Evolutionary conservation across 2,329 filamentous ascomycete species (phyloP), one percentile per base, ranked within the genome.

Genomic region (Trichoderma citrinoviride): DNA sequence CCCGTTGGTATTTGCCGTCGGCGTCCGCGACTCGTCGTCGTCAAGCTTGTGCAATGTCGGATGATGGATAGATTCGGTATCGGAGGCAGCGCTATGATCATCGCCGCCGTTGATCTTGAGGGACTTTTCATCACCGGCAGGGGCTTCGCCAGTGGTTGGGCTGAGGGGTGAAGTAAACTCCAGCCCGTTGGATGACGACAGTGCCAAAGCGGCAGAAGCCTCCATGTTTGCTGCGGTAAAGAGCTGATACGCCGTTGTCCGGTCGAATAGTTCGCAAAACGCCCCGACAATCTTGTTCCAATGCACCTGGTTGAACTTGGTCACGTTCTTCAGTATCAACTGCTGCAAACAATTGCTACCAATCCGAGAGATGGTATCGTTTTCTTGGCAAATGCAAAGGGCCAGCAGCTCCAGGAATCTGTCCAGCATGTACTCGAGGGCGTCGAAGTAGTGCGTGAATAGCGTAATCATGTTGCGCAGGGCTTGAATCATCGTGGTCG

Each of bases 401-500:
- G 92, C 93, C 12, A 99, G 81, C 21, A 99, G 85, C 76, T 98
- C 94, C 43, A 99, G 80, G 76, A 99, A 98, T n/a, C 95, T 86
- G 76, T 97, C 93, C 19, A 99, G 85, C 95, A 99, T 99, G 75
- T 97, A 96, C 78, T 98, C 93, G 10, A 99, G 81, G 0, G 93
- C 89, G 66, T 96, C 92, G 69, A 99, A 99, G 78, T 98, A 99
- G 77, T 99, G 96, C 0, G 96, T 99, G 77, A 99, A 99, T 25
- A 99, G 85, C 0, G 92, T 94, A 71, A 99, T 98, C 91, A 99
- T 97, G 78, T 98, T 97, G 66, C 95, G 89, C 63, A 99, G 81
- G 2, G 95, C 95, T 76, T 99, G 95, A 46, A 99, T 99, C 92
- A 99, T 97, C 8, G 95, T 99, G 0, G 95, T 99, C 0, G 95